Evolutionary conservation across 2,329 filamentous ascomycete genomes (phyloP).

Genomic region (Botrytis sinoallii): DNA sequence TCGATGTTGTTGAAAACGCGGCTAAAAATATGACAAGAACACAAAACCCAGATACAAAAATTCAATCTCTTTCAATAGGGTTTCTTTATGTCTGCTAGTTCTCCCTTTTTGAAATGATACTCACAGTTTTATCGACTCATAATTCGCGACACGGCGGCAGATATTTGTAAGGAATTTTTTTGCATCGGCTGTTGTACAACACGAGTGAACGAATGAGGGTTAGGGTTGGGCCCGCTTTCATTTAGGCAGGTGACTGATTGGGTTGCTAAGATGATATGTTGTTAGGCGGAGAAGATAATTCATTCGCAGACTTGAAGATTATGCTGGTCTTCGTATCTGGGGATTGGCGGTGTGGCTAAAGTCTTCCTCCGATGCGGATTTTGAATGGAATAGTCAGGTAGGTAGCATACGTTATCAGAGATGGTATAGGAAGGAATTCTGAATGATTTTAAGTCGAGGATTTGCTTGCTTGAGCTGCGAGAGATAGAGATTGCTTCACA

Average conservation of each 20-base stretch:
- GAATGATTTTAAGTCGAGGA: background rate
- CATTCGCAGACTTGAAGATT: background rate
- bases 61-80: background rate
- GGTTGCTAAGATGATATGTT: background rate
- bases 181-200: background rate
- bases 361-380: background rate
- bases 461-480: background rate
- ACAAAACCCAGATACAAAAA: background rate
- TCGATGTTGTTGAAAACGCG: background rate
- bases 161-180: background rate
- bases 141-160: background rate
- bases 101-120: background rate
- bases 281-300: background rate
- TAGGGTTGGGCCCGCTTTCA: background rate
- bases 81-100: background rate
- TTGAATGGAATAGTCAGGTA: background rate
- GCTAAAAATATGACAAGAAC: background rate
- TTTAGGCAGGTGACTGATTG: background rate
- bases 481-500: background rate
- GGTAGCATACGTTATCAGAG: background rate
- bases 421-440: background rate
- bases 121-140: no score
- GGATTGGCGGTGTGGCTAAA: rapidly evolving
- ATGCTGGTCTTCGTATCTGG: background rate
- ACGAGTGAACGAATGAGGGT: background rate